A percentile compares a stretch with the other conserved stretches of the same genome.
Conservation (phyloP, 2,329 filamentous ascomycete genomes). For the Diaporthe batatas region DNA sequence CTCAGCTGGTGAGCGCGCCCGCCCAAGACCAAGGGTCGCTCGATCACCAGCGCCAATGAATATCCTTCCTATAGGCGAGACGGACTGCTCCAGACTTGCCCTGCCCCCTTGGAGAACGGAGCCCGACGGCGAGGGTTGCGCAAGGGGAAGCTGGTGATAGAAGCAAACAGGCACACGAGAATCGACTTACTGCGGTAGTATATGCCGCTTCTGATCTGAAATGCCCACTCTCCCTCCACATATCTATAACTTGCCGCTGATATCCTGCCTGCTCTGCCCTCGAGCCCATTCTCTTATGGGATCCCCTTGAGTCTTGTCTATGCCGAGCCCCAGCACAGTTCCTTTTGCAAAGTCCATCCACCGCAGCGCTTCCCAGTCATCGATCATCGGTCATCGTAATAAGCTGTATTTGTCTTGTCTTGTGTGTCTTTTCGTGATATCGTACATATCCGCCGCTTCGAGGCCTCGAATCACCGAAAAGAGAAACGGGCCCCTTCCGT, state of each 20-base stretch:
- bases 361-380: background rate
- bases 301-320: too few species aligned
- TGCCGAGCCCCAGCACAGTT: background rate
- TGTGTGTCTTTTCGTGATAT: conserved; percentile 32
- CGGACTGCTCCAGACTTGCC: too few species aligned
- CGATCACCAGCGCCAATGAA: too few species aligned
- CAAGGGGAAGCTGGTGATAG: background rate
- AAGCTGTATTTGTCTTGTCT: conserved; percentile 26
- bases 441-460: conserved; percentile 6
- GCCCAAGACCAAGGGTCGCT: too few species aligned
- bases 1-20: too few species aligned
- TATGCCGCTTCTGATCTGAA: too few species aligned
- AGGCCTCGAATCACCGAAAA: background rate
- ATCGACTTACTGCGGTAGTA: background rate
- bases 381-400: background rate
- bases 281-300: background rate
- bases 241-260: background rate
- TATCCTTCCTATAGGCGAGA: too few species aligned
- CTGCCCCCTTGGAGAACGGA: too few species aligned
- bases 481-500: background rate
- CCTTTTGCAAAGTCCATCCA: background rate
- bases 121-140: too few species aligned
- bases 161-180: background rate
- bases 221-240: too few species aligned
- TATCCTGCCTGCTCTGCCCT: background rate